These are phyloP conservation scores for Ambrosia trifida DNA, from an alignment of 129 eudicot genomes.

Conservation along the genomic window DNA sequence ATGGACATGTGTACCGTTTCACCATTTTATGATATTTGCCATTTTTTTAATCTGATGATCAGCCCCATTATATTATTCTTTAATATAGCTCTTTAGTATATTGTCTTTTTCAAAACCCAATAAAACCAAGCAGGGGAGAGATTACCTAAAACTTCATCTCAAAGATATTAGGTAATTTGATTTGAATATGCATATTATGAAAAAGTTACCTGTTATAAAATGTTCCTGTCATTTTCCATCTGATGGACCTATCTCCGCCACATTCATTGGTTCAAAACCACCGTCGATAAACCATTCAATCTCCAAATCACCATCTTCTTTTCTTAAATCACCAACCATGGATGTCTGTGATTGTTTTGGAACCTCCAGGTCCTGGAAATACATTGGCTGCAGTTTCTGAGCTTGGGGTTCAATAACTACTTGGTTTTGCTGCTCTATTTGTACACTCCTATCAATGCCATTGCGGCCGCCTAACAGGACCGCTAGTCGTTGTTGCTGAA, in stretches of 20 bases:
- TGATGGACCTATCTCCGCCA: constrained; percentile 19
- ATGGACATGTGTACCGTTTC: no score
- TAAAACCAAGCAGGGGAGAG: no score
- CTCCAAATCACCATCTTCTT: constrained; percentile 32
- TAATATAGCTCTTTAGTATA: no score
- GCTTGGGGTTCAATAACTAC: constrained; percentile 1
- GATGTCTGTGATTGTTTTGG: constrained; percentile 30
- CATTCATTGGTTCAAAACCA: constrained; percentile 37
- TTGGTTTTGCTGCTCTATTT: constrained; percentile 26
- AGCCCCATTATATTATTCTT: no score
- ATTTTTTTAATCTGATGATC: no score
- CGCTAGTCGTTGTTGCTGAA: constrained; percentile 72
- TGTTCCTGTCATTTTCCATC: no score
- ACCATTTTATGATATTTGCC: no score
- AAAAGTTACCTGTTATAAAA: no score
- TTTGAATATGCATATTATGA: no score
- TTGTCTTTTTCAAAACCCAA: no score
- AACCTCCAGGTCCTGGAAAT: constrained; percentile 57
- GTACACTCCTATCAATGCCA: neutral
- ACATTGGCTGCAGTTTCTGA: constrained; percentile 56
- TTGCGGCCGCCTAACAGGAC: constrained; percentile 21
- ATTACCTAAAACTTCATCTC: no score
- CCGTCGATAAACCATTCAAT: constrained; percentile 60
- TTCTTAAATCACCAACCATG: constrained; percentile 25
- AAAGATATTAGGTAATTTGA: no score